Percentiles rank a stretch among this genome's conserved stretches.
Evolutionary conservation across 805 yeast species (phyloP).

Genomic region (Spathaspora hagerdaliae): DNA sequence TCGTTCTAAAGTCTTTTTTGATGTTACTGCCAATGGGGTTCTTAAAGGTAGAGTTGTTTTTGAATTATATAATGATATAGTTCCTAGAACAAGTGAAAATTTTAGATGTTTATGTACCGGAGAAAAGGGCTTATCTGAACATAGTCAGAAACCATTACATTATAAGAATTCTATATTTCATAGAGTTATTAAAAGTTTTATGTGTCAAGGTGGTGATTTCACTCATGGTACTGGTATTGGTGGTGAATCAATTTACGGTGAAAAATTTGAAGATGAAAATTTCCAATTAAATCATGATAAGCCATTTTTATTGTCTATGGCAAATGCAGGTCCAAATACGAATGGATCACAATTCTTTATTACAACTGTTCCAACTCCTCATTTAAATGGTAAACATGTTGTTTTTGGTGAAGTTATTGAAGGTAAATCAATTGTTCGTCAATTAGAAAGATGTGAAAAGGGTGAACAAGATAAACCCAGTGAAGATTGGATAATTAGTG

Average conservation of each 20-base stretch:
- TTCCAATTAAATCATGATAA: constrained; percentile 70
- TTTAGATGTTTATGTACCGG: constrained; percentile 89
- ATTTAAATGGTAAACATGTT: constrained; percentile 92
- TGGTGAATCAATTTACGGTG: constrained; percentile 44
- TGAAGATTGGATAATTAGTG: constrained; percentile 64
- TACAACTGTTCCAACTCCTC: constrained; percentile 91
- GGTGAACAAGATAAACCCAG: constrained; percentile 67
- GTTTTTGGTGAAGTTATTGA: constrained; percentile 86
- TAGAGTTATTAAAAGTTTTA: constrained; percentile 81
- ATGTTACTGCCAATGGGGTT: constrained; percentile 68
- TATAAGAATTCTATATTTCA: constrained; percentile 91
- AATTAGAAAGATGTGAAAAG: constrained; percentile 69
- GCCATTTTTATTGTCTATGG: constrained; percentile 93
- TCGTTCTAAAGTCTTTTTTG: constrained; percentile 66
- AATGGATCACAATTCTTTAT: constrained; percentile 96
- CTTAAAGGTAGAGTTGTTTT: constrained; percentile 74
- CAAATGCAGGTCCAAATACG: constrained; percentile 93
- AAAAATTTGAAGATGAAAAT: constrained; percentile 83
- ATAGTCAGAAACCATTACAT: constrained; percentile 58
- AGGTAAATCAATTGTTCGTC: constrained; percentile 78
- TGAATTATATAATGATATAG: constrained; percentile 67
- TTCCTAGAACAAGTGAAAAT: constrained; percentile 87
- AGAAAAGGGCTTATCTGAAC: constrained; percentile 61
- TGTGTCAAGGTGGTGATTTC: constrained; percentile 92
- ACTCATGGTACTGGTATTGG: constrained; percentile 42